These are phyloP conservation scores for Psilocybe cubensis DNA, from an alignment of 768 basidiomycete species.

Conservation along the genomic window DNA sequence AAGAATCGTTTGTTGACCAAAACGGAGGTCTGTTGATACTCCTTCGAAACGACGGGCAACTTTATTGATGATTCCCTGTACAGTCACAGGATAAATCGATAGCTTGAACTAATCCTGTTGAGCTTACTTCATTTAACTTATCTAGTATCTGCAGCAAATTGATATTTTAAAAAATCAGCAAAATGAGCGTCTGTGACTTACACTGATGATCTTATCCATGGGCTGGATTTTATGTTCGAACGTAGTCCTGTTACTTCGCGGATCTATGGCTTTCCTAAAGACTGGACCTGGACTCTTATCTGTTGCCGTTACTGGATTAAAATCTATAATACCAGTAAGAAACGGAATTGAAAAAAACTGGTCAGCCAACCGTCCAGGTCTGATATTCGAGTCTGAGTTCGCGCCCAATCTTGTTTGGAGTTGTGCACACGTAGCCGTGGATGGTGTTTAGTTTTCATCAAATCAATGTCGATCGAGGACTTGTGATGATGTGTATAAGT, in stretches of 20 bases:
- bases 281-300: not conserved
- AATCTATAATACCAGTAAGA: no score
- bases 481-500: not conserved
- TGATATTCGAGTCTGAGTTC: not conserved
- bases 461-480: not conserved
- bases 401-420: not conserved
- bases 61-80: slow-evolving; percentile 51
- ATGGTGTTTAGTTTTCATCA: not conserved
- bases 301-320: not conserved
- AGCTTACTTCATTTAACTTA: slow-evolving; percentile 49
- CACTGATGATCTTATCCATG: slow-evolving; percentile 42
- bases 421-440: not conserved
- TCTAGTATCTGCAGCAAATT: slow-evolving; percentile 43
- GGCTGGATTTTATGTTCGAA: not conserved
- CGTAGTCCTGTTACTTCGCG: not conserved
- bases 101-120: not conserved
- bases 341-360: no score
- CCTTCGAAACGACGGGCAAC: slow-evolving; percentile 50
- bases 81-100: not conserved
- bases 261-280: not conserved
- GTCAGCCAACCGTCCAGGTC: not conserved
- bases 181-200: slow-evolving; percentile 23
- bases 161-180: not conserved
- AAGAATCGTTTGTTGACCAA: slow-evolving; percentile 49
- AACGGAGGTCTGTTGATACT: slow-evolving; percentile 47